Evolutionary conservation across 2,329 filamentous ascomycete genomes (phyloP).

Genomic region (Dothidotthia symphoricarpi): DNA sequence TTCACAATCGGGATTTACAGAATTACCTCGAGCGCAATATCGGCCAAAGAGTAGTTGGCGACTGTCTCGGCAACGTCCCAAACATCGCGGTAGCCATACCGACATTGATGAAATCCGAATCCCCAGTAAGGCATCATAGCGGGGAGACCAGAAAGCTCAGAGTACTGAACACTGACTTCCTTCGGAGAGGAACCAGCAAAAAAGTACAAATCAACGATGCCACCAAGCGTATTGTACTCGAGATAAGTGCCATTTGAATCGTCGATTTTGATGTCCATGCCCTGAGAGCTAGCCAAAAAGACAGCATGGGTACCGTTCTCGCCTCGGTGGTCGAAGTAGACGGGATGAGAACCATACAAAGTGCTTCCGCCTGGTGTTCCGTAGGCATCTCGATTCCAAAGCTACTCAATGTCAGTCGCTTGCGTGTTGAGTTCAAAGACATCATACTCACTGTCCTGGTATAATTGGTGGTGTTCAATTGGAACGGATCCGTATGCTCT

Average conservation of each 20-base stretch:
- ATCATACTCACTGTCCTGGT: constrained; percentile 51
- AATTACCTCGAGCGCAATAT: constrained; percentile 52
- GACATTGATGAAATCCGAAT: constrained; percentile 53
- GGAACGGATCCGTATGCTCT: constrained; percentile 69
- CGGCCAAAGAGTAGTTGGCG: constrained; percentile 63
- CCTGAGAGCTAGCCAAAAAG: constrained; percentile 35
- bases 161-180: constrained; percentile 50
- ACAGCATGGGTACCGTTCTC: constrained; percentile 41
- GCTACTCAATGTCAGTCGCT: constrained; percentile 53
- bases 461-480: constrained; percentile 66
- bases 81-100: constrained; percentile 54
- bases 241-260: constrained; percentile 65
- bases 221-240: constrained; percentile 76
- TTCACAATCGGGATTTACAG: fast-evolving
- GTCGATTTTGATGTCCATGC: constrained; percentile 74
- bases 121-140: constrained; percentile 55
- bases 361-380: constrained; percentile 60
- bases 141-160: constrained; percentile 47
- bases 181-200: constrained; percentile 49
- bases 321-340: constrained; percentile 72
- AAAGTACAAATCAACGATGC: constrained; percentile 69
- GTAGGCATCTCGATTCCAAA: constrained; percentile 70
- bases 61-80: constrained; percentile 65
- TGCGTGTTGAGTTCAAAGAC: constrained; percentile 43
- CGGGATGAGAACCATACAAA: constrained; percentile 69